Conservation (phyloP, 148 eudicot genomes). For the Rhododendron henanense region DNA sequence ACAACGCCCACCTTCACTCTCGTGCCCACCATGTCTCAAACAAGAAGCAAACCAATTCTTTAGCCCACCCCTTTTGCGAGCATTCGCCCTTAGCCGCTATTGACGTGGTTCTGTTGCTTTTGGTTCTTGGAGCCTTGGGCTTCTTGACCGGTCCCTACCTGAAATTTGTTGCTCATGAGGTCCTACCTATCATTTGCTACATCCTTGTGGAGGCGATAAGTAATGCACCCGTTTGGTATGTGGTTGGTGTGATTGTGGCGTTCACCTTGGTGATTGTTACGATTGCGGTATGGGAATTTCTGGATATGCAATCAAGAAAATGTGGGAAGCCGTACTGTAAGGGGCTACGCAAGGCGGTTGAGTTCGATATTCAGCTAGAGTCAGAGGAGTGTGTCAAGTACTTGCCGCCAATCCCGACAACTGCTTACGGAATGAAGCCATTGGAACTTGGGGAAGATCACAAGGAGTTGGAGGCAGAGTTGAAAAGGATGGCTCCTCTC, state of each 20-base stretch:
- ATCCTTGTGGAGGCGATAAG: constrained; percentile 18
- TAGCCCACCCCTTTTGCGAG: constrained; percentile 23
- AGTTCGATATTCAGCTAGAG: constrained; percentile 40
- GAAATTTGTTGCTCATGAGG: constrained; percentile 14
- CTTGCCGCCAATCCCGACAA: background rate
- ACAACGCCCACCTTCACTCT: background rate
- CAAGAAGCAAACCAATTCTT: constrained; percentile 16
- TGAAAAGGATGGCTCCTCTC: constrained; percentile 40
- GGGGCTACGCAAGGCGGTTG: constrained; percentile 34
- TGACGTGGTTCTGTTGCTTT: constrained; percentile 28
- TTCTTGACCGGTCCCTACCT: constrained; percentile 28
- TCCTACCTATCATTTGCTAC: constrained; percentile 12
- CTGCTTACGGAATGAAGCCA: constrained; percentile 20
- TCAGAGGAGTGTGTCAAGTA: constrained; percentile 39
- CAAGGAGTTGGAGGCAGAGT: constrained; percentile 36
- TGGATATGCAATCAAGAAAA: constrained; percentile 27
- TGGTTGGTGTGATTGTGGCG: constrained; percentile 22
- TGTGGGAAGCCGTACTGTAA: constrained; percentile 32
- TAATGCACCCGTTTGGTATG: constrained; percentile 30
- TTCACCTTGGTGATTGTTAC: constrained; percentile 16
- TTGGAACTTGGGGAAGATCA: constrained; percentile 40
- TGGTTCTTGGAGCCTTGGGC: constrained; percentile 30
- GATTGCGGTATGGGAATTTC: constrained; percentile 25
- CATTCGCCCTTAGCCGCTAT: constrained; percentile 27
- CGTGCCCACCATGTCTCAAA: background rate